Evolutionary conservation across 495 filamentous ascomycete species (phyloP).

Genomic region (Penicillium maclennaniae): DNA sequence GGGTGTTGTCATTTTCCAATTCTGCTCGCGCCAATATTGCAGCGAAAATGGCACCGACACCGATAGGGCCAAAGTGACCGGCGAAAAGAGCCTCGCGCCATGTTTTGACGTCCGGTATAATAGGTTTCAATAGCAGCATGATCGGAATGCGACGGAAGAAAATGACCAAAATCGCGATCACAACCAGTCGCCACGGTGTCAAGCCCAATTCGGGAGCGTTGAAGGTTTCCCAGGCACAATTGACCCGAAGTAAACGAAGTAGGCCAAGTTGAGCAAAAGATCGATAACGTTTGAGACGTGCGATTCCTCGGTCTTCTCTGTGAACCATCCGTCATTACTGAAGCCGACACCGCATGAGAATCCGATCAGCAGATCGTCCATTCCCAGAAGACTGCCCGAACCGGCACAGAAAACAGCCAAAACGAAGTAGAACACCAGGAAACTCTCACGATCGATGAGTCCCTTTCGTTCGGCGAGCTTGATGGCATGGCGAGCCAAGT

Average conservation of each 20-base stretch:
- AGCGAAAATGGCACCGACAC: slow-evolving; percentile 95
- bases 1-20: slow-evolving; percentile 66
- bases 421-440: slow-evolving; percentile 98
- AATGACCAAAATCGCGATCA: slow-evolving; percentile 87
- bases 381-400: slow-evolving; percentile 83
- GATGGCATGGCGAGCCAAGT: slow-evolving; percentile 84
- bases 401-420: slow-evolving; percentile 95
- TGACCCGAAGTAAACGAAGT: slow-evolving; percentile 95
- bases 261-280: slow-evolving; percentile 91
- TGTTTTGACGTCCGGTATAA: slow-evolving; percentile 96
- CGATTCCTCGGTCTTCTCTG: slow-evolving; percentile 95
- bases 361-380: slow-evolving; percentile 95
- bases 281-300: slow-evolving; percentile 99
- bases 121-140: slow-evolving; percentile 85
- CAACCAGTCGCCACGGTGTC: slow-evolving; percentile 80
- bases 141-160: slow-evolving; percentile 96
- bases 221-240: slow-evolving; percentile 95
- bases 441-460: slow-evolving; percentile 92
- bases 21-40: slow-evolving; percentile 89
- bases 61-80: slow-evolving; percentile 97
- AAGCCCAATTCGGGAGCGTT: slow-evolving; percentile 68
- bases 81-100: slow-evolving; percentile 98
- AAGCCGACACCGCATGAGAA: slow-evolving; percentile 96
- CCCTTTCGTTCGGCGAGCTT: slow-evolving; percentile 81
- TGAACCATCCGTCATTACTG: slow-evolving; percentile 99